Evolutionary conservation across 2,329 filamentous ascomycete genomes (phyloP).

Genomic region (Endoconidiophora laricicola): DNA sequence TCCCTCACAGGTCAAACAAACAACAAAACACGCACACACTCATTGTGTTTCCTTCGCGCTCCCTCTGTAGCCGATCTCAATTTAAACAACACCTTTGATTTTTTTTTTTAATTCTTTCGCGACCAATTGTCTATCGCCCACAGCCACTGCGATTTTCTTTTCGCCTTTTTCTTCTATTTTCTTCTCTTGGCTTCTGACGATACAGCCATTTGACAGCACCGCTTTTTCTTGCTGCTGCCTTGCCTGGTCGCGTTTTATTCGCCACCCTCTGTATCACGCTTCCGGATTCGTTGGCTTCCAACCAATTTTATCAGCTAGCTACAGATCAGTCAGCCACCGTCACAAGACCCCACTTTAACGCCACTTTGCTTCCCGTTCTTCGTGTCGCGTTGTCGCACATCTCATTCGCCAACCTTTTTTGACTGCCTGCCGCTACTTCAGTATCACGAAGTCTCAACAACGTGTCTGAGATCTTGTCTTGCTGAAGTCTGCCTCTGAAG

Average conservation of each 20-base stretch:
- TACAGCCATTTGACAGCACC: not conserved
- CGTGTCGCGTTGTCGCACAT: not conserved
- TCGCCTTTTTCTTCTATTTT: not conserved
- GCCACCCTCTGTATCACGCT: constrained; percentile 8
- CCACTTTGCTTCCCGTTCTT: not conserved
- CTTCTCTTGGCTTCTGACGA: not conserved
- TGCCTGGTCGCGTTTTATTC: constrained; percentile 10
- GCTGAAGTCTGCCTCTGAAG: too few species aligned
- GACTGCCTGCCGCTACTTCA: too few species aligned
- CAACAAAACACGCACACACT: not conserved
- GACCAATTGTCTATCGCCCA: not conserved
- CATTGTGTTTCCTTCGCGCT: not conserved
- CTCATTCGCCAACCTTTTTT: not conserved
- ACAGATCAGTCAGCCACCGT: too few species aligned
- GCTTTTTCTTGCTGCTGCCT: constrained; percentile 4
- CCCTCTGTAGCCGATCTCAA: constrained; percentile 1
- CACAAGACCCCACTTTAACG: not conserved
- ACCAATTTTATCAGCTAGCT: not conserved
- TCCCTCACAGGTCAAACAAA: constrained; percentile 3
- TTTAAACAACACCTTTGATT: not conserved
- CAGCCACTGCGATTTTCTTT: not conserved
- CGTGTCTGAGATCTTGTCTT: too few species aligned
- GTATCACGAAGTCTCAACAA: too few species aligned
- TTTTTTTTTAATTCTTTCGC: constrained; percentile 2
- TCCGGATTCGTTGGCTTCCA: constrained; percentile 6